Evolutionary conservation across 495 filamentous ascomycete genomes (phyloP).

Genomic region (Lophiotrema nucula): DNA sequence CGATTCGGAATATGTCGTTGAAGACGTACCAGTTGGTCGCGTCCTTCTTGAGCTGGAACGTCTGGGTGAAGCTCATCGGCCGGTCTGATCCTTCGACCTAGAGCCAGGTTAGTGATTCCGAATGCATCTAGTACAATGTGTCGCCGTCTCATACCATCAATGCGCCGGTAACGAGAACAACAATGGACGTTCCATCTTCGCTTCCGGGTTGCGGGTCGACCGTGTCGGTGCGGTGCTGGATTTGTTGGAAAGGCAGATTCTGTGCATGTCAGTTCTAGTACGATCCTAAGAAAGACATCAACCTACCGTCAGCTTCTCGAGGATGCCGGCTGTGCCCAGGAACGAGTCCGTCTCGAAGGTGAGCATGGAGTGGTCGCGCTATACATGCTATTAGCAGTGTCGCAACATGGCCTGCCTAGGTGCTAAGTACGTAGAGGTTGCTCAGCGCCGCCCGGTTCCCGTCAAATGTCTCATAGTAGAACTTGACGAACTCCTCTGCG

Average conservation of each 20-base stretch:
- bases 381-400: slow-evolving; percentile 2
- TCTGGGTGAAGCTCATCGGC: slow-evolving; percentile 82
- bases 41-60: slow-evolving; percentile 76
- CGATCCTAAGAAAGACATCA: not conserved
- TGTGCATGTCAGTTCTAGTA: slow-evolving; percentile 38
- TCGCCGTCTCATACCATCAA: slow-evolving; percentile 62
- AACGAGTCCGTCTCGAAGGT: slow-evolving; percentile 74
- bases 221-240: slow-evolving; percentile 66
- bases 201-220: slow-evolving; percentile 74
- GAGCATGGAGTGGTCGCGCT: slow-evolving; percentile 87
- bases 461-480: slow-evolving; percentile 90
- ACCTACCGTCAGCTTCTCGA: slow-evolving; percentile 74
- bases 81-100: slow-evolving; percentile 79
- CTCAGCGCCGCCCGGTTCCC: slow-evolving; percentile 57
- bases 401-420: not conserved
- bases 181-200: slow-evolving; percentile 56
- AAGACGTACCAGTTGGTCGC: slow-evolving; percentile 76
- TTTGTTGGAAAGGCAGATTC: slow-evolving; percentile 76
- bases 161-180: slow-evolving; percentile 82
- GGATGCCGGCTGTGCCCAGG: slow-evolving; percentile 60
- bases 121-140: not conserved
- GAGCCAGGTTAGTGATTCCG: slow-evolving; percentile 7
- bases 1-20: slow-evolving; percentile 89
- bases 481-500: slow-evolving; percentile 67
- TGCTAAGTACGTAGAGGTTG: slow-evolving; percentile 70